Conservation (phyloP, 2,329 filamentous ascomycete species). For the Colletotrichum tamarilloi region DNA sequence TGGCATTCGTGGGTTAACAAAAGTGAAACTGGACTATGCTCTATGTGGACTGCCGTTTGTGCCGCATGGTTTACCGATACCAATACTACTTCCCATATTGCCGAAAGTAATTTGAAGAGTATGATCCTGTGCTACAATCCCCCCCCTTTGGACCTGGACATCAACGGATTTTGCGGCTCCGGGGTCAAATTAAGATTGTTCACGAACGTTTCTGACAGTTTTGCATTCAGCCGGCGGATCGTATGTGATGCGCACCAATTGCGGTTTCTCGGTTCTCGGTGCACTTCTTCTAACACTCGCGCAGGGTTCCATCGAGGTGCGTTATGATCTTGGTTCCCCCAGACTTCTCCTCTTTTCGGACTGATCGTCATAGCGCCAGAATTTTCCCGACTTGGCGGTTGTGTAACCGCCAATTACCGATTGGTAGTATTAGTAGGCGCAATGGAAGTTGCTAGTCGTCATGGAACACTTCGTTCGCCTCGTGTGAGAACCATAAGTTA, state of each 20-base stretch:
- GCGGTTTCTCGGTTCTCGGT: neutral
- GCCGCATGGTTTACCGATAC: neutral
- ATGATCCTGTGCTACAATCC: neutral
- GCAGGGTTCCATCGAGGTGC: neutral
- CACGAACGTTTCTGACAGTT: neutral
- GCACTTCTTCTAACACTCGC: neutral
- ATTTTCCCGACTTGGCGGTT: neutral
- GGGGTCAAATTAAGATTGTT: neutral
- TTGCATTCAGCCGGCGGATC: neutral
- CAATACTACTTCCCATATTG: neutral
- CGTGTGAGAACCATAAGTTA: too few relatives aligned
- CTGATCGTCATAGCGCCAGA: neutral
- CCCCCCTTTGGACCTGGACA: neutral
- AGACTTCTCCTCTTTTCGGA: neutral
- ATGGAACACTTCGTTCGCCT: too few relatives aligned
- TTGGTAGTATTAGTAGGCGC: neutral
- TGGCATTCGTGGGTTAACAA: conserved; percentile 18
- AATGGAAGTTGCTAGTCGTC: neutral
- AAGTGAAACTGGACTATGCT: neutral
- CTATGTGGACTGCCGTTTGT: neutral
- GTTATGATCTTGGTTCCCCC: neutral
- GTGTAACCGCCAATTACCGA: neutral
- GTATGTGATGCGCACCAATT: neutral
- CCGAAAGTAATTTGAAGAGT: neutral
- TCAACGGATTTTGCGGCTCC: neutral